These are phyloP conservation scores for Microcera coccophila DNA, from an alignment of 2,329 filamentous ascomycete genomes.

Conservation along the genomic window DNA sequence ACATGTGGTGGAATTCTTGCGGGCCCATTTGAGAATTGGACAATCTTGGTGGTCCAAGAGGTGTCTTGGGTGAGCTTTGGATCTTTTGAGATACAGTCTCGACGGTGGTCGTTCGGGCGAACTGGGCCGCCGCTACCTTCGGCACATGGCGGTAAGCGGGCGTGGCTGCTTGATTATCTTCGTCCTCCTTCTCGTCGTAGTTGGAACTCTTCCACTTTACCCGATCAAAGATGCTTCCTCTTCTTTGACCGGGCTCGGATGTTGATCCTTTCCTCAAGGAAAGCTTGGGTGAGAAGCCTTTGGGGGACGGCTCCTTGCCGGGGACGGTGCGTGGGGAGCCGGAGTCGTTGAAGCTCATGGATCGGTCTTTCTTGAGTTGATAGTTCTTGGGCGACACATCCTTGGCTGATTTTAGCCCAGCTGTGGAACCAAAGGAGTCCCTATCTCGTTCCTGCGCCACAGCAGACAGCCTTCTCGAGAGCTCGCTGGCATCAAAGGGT, in stretches of 20 bases:
- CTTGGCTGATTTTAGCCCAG: constrained; percentile 10
- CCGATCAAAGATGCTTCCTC: constrained; percentile 21
- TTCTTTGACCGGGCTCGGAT: constrained; percentile 11
- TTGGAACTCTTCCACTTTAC: constrained; percentile 25
- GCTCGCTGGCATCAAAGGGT: constrained; percentile 52
- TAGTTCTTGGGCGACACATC: constrained; percentile 3
- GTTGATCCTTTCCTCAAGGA: constrained; percentile 1
- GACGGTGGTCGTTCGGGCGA: constrained; percentile 50
- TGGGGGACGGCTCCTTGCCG: constrained; percentile 6
- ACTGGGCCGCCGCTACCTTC: constrained; percentile 51
- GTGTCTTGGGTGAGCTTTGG: constrained; percentile 38
- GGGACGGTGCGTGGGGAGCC: constrained; percentile 4
- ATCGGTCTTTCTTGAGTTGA: background rate
- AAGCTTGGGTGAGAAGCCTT: constrained; percentile 7
- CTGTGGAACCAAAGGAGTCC: constrained; percentile 17
- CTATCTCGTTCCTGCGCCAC: constrained; percentile 50
- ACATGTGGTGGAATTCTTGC: constrained; percentile 33
- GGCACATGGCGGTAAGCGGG: constrained; percentile 48
- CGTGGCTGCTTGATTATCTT: constrained; percentile 6
- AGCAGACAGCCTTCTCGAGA: constrained; percentile 48
- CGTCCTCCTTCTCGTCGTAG: constrained; percentile 18
- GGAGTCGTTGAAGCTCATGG: background rate
- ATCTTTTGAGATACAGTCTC: constrained; percentile 32
- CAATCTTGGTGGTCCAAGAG: constrained; percentile 15
- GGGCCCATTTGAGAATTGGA: constrained; percentile 29